A percentile compares a stretch with the other conserved stretches of the same genome.
These are phyloP conservation scores for Lichtheimia hyalospora DNA, from an alignment of 371 early-diverging fungal genomes.

Conservation along the genomic window DNA sequence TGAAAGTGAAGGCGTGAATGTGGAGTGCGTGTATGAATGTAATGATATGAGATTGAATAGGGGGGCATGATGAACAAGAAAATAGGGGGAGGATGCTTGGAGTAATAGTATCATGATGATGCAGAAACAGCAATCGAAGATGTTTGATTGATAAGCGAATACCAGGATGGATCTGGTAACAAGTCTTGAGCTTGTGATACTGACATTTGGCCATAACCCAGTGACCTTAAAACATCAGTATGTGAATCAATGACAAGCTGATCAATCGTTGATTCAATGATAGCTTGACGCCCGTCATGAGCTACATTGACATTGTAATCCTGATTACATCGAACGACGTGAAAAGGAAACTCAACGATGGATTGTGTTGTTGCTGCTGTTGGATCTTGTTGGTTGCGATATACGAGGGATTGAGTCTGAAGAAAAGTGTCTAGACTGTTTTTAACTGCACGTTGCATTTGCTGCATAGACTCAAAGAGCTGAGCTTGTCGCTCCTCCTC, in stretches of 20 bases:
- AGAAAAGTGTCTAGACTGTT: conserved; percentile 9
- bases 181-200: not conserved
- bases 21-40: too few relatives aligned
- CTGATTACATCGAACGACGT: conserved; percentile 8
- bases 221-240: conserved; percentile 5
- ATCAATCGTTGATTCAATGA: not conserved
- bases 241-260: conserved; percentile 5
- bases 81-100: not conserved
- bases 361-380: not conserved
- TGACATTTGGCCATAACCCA: conserved; percentile 11
- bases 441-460: conserved; percentile 1
- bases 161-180: conserved; percentile 8
- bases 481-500: conserved; percentile 15
- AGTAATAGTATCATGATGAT: conserved; percentile 2
- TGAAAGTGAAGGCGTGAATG: not conserved
- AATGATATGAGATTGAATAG: not conserved
- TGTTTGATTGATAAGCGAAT: not conserved
- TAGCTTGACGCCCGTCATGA: conserved; percentile 9
- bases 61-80: conserved; percentile 9
- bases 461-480: conserved; percentile 4
- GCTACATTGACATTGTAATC: conserved; percentile 6
- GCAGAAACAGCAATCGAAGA: not conserved
- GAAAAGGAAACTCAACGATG: conserved; percentile 8
- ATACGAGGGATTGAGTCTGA: conserved; percentile 8
- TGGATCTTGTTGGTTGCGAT: conserved; percentile 5